Percentiles rank a stretch among this genome's conserved stretches.
Conservation (phyloP, 169 alveolate genomes). For the Theileria luwenshuni region DNA sequence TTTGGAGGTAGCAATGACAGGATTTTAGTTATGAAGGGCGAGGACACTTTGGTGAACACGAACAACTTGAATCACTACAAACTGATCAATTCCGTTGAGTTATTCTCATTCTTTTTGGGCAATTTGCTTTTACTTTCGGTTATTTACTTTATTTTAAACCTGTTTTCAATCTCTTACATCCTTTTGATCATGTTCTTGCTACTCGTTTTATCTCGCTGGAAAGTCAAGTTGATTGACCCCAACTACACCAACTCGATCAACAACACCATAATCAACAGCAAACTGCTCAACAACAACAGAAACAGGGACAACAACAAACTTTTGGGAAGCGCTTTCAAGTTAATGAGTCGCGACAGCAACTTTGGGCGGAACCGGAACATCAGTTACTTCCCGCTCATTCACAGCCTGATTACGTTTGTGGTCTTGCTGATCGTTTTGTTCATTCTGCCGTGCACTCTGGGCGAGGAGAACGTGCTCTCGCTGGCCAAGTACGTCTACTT, state of each 20-base stretch:
- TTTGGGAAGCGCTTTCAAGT: background rate
- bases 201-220: background rate
- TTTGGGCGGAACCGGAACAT: background rate
- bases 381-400: slow-evolving; percentile 1
- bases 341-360: background rate
- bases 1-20: background rate
- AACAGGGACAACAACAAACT: background rate
- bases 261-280: background rate
- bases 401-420: background rate
- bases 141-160: background rate
- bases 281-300: background rate
- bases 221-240: background rate
- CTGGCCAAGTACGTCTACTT: background rate
- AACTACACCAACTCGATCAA: background rate
- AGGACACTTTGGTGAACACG: background rate
- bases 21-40: background rate
- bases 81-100: background rate
- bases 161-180: background rate
- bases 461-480: background rate
- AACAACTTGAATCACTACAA: background rate
- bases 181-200: background rate
- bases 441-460: background rate
- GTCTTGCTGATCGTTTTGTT: background rate
- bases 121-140: background rate
- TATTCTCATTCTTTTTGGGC: background rate